Evolutionary conservation across 257 asterid species (phyloP).

Genomic region (Verbascum thapsus): DNA sequence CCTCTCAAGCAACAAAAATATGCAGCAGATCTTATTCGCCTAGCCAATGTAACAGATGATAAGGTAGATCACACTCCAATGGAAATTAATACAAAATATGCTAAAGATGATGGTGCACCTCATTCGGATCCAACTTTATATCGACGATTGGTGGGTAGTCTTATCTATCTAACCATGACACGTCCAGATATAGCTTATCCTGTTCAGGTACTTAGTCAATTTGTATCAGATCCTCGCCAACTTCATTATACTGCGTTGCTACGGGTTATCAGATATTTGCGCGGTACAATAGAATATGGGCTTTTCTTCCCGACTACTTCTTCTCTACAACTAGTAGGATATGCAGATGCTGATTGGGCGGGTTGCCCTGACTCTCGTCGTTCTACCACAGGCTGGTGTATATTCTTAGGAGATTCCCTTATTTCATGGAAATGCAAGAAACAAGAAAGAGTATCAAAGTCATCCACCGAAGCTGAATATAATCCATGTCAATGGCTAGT

Average conservation of each 20-base stretch:
- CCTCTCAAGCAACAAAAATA: neutral
- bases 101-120: neutral
- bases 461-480: conserved; percentile 1
- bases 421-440: conserved; percentile 15
- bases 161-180: no score
- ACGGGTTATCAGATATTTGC: neutral
- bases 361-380: neutral
- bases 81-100: neutral
- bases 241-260: neutral
- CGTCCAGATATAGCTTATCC: no score
- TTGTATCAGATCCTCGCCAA: neutral
- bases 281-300: neutral
- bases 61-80: neutral
- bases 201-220: no score
- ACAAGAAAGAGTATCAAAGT: neutral
- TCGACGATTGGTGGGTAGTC: no score
- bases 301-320: neutral
- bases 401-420: conserved; percentile 5
- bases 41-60: neutral
- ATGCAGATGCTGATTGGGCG: no score
- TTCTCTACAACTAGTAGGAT: neutral
- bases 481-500: neutral
- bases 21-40: neutral
- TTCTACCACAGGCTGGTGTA: neutral
- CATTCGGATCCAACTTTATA: neutral